These are phyloP conservation scores for Parasarocladium wereldwijsianum DNA, from an alignment of 2,329 filamentous ascomycete species.

Conservation along the genomic window DNA sequence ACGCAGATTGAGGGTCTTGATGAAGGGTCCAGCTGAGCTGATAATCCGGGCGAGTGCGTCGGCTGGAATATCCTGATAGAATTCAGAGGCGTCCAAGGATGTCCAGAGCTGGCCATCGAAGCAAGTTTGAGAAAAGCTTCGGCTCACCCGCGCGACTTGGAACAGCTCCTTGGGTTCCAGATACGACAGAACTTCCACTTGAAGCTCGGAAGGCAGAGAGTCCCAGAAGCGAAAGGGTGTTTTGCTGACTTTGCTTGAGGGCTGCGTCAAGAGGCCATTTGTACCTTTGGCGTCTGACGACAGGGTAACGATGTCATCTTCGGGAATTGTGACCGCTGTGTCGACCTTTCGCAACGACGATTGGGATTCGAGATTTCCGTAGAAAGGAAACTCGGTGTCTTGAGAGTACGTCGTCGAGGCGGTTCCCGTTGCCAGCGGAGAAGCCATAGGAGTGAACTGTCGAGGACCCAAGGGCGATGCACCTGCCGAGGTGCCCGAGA, in stretches of 20 bases:
- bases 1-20: conserved; percentile 77
- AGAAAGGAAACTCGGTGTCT: conserved; percentile 22
- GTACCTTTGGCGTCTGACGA: conserved; percentile 43
- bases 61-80: conserved; percentile 76
- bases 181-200: conserved; percentile 61
- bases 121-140: conserved; percentile 65
- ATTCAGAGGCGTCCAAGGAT: conserved; percentile 68
- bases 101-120: conserved; percentile 94
- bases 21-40: conserved; percentile 70
- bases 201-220: conserved; percentile 68
- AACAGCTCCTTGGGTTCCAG: conserved; percentile 71
- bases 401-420: conserved; percentile 23
- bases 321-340: conserved; percentile 24
- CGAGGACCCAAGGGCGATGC: conserved; percentile 13
- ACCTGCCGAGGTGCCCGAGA: conserved; percentile 27
- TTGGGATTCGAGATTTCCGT: conserved; percentile 28
- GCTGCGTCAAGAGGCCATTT: conserved; percentile 6
- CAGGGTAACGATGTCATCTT: conserved; percentile 39
- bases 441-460: conserved; percentile 21
- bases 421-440: conserved; percentile 21
- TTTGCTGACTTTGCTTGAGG: conserved; percentile 13
- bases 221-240: conserved; percentile 56
- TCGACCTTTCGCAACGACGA: conserved; percentile 41
- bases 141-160: conserved; percentile 61
- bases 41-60: conserved; percentile 77